These are phyloP conservation scores for Mesotaenium endlicherianum DNA, from an alignment of 139 green algal species.

Conservation along the genomic window DNA sequence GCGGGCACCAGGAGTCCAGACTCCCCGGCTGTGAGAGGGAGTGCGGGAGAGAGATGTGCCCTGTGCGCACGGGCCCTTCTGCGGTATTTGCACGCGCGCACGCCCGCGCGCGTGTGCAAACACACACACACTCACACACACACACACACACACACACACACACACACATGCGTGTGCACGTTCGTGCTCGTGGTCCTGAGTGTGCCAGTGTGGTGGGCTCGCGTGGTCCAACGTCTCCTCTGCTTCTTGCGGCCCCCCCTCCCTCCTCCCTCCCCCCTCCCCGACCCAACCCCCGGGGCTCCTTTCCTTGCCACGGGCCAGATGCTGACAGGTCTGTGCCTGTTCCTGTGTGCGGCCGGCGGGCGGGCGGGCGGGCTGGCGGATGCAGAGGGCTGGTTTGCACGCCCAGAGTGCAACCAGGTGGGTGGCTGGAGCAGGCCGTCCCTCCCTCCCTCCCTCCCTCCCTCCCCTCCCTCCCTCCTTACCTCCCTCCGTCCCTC, in stretches of 20 bases:
- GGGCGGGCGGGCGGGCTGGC: neutral
- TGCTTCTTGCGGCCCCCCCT: neutral
- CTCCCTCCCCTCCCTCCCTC: neutral
- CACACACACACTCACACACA: neutral
- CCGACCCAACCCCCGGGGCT: neutral
- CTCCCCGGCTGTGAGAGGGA: no score
- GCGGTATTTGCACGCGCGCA: neutral
- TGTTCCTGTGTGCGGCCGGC: neutral
- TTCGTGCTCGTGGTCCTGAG: neutral
- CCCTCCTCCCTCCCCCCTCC: neutral
- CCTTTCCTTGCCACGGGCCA: neutral
- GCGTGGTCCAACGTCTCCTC: neutral
- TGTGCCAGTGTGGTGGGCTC: neutral
- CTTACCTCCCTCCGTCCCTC: neutral
- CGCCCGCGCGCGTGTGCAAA: neutral
- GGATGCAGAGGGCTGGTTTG: constrained; percentile 10
- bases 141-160: neutral
- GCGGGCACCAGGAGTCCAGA: neutral
- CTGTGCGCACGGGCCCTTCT: neutral
- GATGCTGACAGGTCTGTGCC: neutral
- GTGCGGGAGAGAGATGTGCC: no score
- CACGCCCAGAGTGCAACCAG: neutral
- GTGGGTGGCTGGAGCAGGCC: neutral
- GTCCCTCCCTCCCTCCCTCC: neutral
- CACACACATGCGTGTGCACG: no score